These are phyloP conservation scores for Sarcodon sp. DNA, from an alignment of 768 basidiomycete species.

Conservation along the genomic window DNA sequence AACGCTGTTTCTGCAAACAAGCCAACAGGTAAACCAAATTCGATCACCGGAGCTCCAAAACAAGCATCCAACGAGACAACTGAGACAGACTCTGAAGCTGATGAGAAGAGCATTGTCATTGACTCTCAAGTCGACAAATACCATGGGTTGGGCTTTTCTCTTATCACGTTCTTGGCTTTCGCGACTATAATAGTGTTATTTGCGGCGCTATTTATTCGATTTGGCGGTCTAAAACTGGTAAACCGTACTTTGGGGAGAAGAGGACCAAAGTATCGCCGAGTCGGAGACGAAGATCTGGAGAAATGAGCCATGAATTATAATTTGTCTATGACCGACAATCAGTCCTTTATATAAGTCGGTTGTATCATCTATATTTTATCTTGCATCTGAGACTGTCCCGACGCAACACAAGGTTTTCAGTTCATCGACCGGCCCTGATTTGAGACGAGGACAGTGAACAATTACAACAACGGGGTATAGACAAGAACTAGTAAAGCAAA, in stretches of 20 bases:
- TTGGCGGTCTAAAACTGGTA: background rate
- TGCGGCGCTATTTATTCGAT: background rate
- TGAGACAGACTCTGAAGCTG: background rate
- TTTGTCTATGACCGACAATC: background rate
- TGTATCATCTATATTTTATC: no score
- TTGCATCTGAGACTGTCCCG: no score
- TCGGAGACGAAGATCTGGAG: slow-evolving; percentile 36
- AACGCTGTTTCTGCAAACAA: background rate
- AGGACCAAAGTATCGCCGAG: slow-evolving; percentile 28
- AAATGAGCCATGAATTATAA: slow-evolving; percentile 19
- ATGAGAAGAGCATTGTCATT: background rate
- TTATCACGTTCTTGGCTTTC: background rate
- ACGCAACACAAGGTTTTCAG: no score
- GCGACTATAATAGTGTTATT: background rate
- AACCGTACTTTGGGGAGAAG: background rate
- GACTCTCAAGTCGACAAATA: background rate
- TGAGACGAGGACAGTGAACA: no score
- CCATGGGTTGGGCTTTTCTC: background rate
- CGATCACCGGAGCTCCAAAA: background rate
- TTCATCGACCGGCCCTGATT: no score
- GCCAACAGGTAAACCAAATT: background rate
- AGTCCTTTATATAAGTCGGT: background rate
- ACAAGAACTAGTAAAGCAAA: no score
- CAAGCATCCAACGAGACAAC: background rate
- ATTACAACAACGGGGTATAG: no score